Evolutionary conservation across 176 grass and related monocot genomes (phyloP), one percentile per base, ranked within the genome.

Genomic region (Raddia distichophylla): DNA sequence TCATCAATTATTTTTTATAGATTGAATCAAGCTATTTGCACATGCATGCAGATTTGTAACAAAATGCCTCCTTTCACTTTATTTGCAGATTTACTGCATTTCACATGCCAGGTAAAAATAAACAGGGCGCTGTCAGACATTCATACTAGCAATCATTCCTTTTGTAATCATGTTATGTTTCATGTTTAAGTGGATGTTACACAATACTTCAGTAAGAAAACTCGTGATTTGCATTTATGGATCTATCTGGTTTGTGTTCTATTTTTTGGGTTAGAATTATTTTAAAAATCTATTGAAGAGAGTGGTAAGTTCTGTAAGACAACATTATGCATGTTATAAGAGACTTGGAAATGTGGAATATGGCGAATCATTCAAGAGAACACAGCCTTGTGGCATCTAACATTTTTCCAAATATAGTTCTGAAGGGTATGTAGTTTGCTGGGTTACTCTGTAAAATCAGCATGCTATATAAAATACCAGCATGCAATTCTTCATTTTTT

Each of bases 251-350:
- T 40, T 14, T 37, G 14, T 37, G 53, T 52, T 13, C 20, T 85
- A 34, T 44, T 18, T 22, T 71, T 63, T 85, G n/a, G 27, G 27
- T 71, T 12, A 80, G 20, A 63, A 5, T 71, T 44, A 47, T 66
- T 54, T 46, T 11, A 73, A 75, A 17, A 7, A 14, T 3, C 8
- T n/a, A 8, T 59, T 55, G 19, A 45, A 55, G 32, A 64, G 49
- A 60, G 13, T 60, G 57, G 57, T 60, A 60, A n/a, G 57, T 60
- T n/a, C 6, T 83, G 44, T 56, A 56, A 19, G 49, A 81, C 10
- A 68, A 19, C 32, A 81, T 53, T 81, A 76, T 87, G 78, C 62
- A 60, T 86, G 44, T 59, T 43, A 60, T 43, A 60, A 51, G 44
- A 61, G 54, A 70, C 53, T 15, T 16, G 45, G 53, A 76, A 87